phyloP scores from a whole-genome alignment of 345 rosid species.

The Lumnitzera littorea region DNA sequence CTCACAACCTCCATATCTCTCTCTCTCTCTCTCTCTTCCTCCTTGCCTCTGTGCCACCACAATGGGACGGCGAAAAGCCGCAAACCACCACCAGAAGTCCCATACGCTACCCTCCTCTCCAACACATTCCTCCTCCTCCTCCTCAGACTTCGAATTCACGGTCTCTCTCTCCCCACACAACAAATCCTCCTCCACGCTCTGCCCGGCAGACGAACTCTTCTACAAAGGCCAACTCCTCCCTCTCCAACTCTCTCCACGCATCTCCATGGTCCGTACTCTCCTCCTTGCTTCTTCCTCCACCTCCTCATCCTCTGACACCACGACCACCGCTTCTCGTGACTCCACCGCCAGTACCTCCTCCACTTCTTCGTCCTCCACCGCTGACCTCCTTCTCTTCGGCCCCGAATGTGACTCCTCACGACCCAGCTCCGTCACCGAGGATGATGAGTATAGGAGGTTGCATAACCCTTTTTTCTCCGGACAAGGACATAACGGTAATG shows the following conservation, averaged over 20 bases:
- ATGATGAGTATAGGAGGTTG: conserved; percentile 47
- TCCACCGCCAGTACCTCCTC: conserved; percentile 61
- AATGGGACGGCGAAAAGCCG: conserved; percentile 19
- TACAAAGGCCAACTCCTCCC: conserved; percentile 98
- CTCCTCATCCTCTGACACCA: conserved; percentile 58
- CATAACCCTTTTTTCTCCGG: conserved; percentile 2
- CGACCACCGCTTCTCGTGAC: conserved; percentile 71
- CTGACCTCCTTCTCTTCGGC: conserved; percentile 5
- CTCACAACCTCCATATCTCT: neutral
- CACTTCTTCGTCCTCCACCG: conserved; percentile 42
- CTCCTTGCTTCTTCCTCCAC: conserved; percentile 51
- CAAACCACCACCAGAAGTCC: conserved; percentile 22
- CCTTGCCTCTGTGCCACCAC: neutral
- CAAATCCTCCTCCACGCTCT: conserved; percentile 46
- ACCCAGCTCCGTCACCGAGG: conserved; percentile 77
- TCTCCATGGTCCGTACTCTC: conserved; percentile 88
- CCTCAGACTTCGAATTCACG: conserved; percentile 92
- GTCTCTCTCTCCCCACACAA: conserved; percentile 70
- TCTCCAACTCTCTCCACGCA: conserved; percentile 86
- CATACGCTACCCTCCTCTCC: conserved; percentile 67
- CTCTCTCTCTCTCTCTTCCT: neutral
- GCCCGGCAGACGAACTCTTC: conserved; percentile 95
- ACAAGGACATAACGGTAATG: neutral
- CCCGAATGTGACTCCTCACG: conserved; percentile 57
- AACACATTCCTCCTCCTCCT: conserved; percentile 74